Evolutionary conservation across 2,329 filamentous ascomycete species (phyloP), one percentile per base, ranked within the genome.

Genomic region (Akanthomyces uredinophilus): DNA sequence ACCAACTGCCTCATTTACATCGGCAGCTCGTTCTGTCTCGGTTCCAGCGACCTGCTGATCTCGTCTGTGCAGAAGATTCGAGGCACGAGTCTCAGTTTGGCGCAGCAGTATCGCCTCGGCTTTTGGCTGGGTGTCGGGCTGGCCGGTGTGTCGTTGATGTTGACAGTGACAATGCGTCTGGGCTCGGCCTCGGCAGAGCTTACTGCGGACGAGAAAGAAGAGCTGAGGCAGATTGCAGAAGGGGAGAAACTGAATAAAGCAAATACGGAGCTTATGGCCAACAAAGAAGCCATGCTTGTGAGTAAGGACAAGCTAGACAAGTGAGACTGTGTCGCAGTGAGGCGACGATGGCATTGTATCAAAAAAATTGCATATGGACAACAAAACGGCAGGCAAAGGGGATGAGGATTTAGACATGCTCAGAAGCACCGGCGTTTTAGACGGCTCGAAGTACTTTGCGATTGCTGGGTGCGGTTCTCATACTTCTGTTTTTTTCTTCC

Each of bases 1-100:
- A 81, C 84, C 65, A 87, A 87, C 70, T 79, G 79, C 22, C 71
- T 86, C 2, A 69, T 87, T 27, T 82, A 86, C 65, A 72, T 88
- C 18, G 83, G 84, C 2, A 84, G 87, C 59, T 83, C 83, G 1
- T 72, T 88, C 20, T 79, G 81, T 66, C 77, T 88, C 11, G 85
- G 83, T 0, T 79, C 86, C 64, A 83, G 82, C 18, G 85, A 88
- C 68, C 78, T 88, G 5, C 67, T 68, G 2, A 70, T 75, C n/a
- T 75, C 77, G 0, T 74, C 76, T 49, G 81, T 76, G 16, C 71
- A 69, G 22, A 61, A 60, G 7, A n/a, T 41, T 22, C 16, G n/a
- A 13, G 39, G 24, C 41, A 11, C 16, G 16, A 22, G 24, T 2
- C 63, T 77, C 39, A 79, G 81, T 0, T 59, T 74, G 58, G 73